A percentile compares a stretch with the other conserved stretches of the same genome.
Conservation (phyloP, 2,329 filamentous ascomycete genomes). For the Arthroderma uncinatum region DNA sequence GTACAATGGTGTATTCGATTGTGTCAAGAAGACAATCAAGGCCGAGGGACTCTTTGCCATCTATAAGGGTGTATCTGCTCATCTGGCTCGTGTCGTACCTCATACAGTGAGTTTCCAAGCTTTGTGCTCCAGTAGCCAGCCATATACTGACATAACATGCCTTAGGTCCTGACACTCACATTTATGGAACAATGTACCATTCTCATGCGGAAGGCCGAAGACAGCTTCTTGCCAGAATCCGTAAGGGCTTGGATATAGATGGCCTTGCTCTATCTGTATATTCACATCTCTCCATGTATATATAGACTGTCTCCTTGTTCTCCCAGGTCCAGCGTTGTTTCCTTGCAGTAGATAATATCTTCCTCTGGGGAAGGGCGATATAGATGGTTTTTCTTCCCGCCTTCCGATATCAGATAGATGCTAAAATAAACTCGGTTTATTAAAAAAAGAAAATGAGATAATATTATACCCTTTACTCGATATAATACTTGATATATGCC, state of each 20-base stretch:
- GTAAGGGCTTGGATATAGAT: slow-evolving; percentile 38
- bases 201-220: slow-evolving; percentile 69
- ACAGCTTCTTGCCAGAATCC: slow-evolving; percentile 40
- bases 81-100: slow-evolving; percentile 84
- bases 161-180: slow-evolving; percentile 70
- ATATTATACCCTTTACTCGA: too few relatives aligned
- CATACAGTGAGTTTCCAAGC: slow-evolving; percentile 55
- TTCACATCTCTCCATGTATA: neutral
- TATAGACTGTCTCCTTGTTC: neutral
- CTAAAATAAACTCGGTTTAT: neutral
- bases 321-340: neutral
- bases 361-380: neutral
- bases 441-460: too few relatives aligned
- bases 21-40: slow-evolving; percentile 75
- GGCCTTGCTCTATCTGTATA: neutral
- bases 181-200: slow-evolving; percentile 97
- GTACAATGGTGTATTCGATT: slow-evolving; percentile 90
- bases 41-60: slow-evolving; percentile 87
- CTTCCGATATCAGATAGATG: neutral
- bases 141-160: slow-evolving; percentile 16
- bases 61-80: slow-evolving; percentile 95
- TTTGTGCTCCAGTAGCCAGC: neutral
- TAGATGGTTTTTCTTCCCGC: neutral
- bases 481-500: too few relatives aligned
- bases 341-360: slow-evolving; percentile 3